Evolutionary conservation across 176 grass and related monocot genomes (phyloP), one percentile per base, ranked within the genome.

Genomic region (Oryza brachyantha): DNA sequence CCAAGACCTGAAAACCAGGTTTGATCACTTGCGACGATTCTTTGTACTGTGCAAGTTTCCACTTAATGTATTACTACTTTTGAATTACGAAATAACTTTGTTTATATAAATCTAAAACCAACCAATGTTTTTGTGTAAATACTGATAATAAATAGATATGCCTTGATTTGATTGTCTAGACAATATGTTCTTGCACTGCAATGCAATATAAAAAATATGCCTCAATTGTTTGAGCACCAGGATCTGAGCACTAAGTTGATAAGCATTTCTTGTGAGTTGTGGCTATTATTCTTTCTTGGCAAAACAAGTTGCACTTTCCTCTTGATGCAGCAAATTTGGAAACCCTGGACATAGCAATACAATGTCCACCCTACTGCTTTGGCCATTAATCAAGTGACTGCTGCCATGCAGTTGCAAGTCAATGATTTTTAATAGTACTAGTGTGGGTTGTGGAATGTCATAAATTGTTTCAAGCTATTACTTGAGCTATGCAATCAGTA

Each of bases 1-100:
- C 87, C 93, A 77, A 92, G 87, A 66, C 93, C 93, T 78, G 93
- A 84, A 81, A 96, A 68, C 72, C 90, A 90, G 93, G 93, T 96
- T 75, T 42, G 82, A 26, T 24, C 9, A 41, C 10, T 41, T 41
- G 39, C 10, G 10, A 48, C 10, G 11, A 11, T 68, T 69, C 21
- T 52, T 59, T 83, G 10, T 32, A 26, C 68, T 37, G 25, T 52
- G 31, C n/a, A 59, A 66, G 13, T 13, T 10, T 28, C 36, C 26
- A 65, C 45, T 21, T 74, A 34, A 40, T 46, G 39, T 42, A 42
- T 62, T 59, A 60, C 16, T 79, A 48, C 14, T 48, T 37, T 76
- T 28, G 1, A 19, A 24, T 22, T 16, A 61, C 58, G 35, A 32
- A 40, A 39, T 79, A 68, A 8, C 34, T 68, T 1, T 34, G 7